Evolutionary conservation across 2,329 filamentous ascomycete genomes (phyloP).

Genomic region (Aureobasidium leucospermi): DNA sequence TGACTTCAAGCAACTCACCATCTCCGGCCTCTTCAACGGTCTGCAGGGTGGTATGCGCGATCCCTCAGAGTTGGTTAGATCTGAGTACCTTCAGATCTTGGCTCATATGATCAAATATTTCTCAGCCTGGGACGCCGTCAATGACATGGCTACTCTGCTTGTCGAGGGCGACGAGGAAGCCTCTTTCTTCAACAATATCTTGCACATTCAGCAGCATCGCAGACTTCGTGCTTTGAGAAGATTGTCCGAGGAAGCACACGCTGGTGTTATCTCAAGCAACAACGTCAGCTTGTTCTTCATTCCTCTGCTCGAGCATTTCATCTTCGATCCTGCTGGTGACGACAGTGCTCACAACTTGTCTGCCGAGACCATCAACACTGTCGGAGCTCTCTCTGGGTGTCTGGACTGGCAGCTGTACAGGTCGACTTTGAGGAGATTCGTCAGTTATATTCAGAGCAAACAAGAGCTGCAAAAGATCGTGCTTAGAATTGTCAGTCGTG

Average conservation of each 20-base stretch:
- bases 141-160: constrained; percentile 66
- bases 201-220: constrained; percentile 82
- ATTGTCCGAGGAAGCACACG: constrained; percentile 60
- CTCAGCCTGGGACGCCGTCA: constrained; percentile 61
- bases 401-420: constrained; percentile 89
- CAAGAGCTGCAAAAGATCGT: constrained; percentile 79
- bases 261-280: constrained; percentile 59
- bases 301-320: constrained; percentile 87
- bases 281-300: constrained; percentile 84
- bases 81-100: constrained; percentile 73
- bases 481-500: constrained; percentile 70
- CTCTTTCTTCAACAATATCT: constrained; percentile 86
- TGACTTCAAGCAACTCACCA: constrained; percentile 53
- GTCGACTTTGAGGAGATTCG: constrained; percentile 74
- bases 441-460: constrained; percentile 72
- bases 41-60: constrained; percentile 71
- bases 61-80: constrained; percentile 71
- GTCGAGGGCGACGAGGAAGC: constrained; percentile 66
- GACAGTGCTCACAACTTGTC: constrained; percentile 71
- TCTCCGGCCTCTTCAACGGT: constrained; percentile 61
- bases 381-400: constrained; percentile 65
- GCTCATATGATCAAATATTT: constrained; percentile 69
- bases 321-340: constrained; percentile 76
- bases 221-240: constrained; percentile 77
- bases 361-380: constrained; percentile 75